Conservation (phyloP, 352 stramenopile species). For the Blastocystis sp. region DNA sequence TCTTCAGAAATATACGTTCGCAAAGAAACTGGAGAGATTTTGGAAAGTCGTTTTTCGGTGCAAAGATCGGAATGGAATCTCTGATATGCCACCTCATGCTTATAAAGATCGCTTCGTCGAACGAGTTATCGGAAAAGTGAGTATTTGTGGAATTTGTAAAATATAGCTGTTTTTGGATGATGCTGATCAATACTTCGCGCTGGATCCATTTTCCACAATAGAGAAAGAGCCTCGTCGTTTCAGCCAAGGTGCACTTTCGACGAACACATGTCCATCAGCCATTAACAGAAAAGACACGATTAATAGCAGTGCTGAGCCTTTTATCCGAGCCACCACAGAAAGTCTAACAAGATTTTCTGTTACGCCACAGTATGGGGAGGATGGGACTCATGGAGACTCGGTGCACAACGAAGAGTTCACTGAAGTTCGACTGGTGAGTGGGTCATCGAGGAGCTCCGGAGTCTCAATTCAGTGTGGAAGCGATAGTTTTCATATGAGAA, state of each 20-base stretch:
- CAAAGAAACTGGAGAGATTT: slow-evolving; percentile 1
- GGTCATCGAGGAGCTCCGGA: neutral
- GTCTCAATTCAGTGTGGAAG: neutral
- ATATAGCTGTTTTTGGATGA: slow-evolving; percentile 16
- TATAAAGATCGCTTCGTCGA: slow-evolving; percentile 38
- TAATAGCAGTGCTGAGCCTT: neutral
- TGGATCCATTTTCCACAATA: neutral
- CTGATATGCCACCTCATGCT: neutral
- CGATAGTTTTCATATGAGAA: neutral
- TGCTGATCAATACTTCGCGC: neutral
- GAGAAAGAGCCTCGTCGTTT: neutral
- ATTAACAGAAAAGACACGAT: neutral
- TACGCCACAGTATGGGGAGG: neutral
- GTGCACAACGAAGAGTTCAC: neutral
- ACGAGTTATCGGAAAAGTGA: slow-evolving; percentile 27
- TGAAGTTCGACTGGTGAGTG: neutral
- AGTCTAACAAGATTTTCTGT: neutral
- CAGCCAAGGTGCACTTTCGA: neutral
- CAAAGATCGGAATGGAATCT: slow-evolving; percentile 18
- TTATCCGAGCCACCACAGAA: neutral
- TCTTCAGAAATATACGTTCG: slow-evolving; percentile 52
- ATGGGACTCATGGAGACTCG: neutral
- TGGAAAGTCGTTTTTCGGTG: slow-evolving; percentile 30
- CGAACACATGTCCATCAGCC: neutral
- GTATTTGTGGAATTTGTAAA: neutral